phyloP scores from a whole-genome alignment of 192 early-diverging fungal species.

The Rhizoclosmatium sp. region DNA sequence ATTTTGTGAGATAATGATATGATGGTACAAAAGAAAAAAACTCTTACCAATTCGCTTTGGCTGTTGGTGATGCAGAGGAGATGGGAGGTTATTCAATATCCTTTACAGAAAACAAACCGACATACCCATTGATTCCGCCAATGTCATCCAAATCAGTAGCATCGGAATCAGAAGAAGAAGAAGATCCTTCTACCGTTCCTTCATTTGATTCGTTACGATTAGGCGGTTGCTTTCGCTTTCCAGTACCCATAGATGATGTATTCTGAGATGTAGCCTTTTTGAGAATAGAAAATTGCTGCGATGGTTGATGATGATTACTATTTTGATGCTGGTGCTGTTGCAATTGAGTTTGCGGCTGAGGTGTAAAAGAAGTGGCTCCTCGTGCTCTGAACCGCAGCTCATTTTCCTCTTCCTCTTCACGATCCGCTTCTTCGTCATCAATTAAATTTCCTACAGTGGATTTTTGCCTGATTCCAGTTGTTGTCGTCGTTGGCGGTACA shows the following conservation, averaged over 20 bases:
- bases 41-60: background rate
- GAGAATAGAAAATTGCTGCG: background rate
- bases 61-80: background rate
- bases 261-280: background rate
- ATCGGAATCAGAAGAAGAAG: background rate
- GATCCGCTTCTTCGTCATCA: background rate
- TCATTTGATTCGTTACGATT: background rate
- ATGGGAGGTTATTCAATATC: background rate
- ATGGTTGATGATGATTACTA: background rate
- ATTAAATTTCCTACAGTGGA: background rate
- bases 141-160: conserved; percentile 21
- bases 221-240: conserved; percentile 1
- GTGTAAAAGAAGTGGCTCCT: background rate
- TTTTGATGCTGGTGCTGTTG: background rate
- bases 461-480: background rate
- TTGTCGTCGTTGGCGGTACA: background rate
- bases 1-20: background rate
- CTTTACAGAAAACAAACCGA: background rate
- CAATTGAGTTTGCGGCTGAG: background rate
- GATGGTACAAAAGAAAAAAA: background rate
- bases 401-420: background rate
- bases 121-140: conserved; percentile 20
- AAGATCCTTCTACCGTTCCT: background rate
- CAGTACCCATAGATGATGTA: background rate
- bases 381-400: background rate